phyloP scores from a whole-genome alignment of 129 eudicot species.

The Flaveria bidentis region DNA sequence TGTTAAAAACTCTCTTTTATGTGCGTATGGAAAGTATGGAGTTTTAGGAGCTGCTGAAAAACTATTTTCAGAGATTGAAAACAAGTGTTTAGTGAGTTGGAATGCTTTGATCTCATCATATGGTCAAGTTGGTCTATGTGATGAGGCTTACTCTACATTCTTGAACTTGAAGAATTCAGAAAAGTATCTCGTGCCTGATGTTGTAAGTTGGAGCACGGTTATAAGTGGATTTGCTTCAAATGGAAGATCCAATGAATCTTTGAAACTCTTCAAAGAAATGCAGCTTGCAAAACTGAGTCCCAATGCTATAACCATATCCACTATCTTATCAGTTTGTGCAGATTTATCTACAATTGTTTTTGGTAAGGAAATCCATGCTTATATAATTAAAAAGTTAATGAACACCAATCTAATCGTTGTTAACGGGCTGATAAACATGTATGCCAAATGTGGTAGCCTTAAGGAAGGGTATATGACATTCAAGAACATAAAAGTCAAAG shows the following conservation, averaged over 20 bases:
- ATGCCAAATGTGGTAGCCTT: slow-evolving; percentile 67
- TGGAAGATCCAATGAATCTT: slow-evolving; percentile 50
- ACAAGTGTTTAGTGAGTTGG: slow-evolving; percentile 65
- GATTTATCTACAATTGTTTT: slow-evolving; percentile 51
- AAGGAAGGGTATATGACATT: slow-evolving; percentile 44
- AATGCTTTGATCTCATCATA: slow-evolving; percentile 69
- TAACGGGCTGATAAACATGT: slow-evolving; percentile 68
- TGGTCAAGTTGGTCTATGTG: slow-evolving; percentile 66
- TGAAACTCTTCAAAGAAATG: slow-evolving; percentile 66
- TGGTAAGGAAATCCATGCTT: slow-evolving; percentile 64
- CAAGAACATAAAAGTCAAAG: slow-evolving; percentile 37
- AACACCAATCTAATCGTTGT: slow-evolving; percentile 37
- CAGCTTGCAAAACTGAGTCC: slow-evolving; percentile 51
- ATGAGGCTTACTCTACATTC: slow-evolving; percentile 58
- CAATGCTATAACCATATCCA: slow-evolving; percentile 51
- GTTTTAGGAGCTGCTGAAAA: slow-evolving; percentile 43
- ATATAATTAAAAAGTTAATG: slow-evolving; percentile 42
- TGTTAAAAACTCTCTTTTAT: slow-evolving; percentile 61
- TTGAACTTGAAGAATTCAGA: slow-evolving; percentile 40
- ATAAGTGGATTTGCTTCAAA: slow-evolving; percentile 59
- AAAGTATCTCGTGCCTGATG: slow-evolving; percentile 41
- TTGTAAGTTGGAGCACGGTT: slow-evolving; percentile 70
- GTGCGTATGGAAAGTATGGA: slow-evolving; percentile 62
- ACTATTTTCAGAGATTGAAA: slow-evolving; percentile 46
- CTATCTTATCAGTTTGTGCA: slow-evolving; percentile 63